Base-by-base conservation (phyloP, 495 filamentous ascomycete genomes). In the Penicillium lividum region DNA sequence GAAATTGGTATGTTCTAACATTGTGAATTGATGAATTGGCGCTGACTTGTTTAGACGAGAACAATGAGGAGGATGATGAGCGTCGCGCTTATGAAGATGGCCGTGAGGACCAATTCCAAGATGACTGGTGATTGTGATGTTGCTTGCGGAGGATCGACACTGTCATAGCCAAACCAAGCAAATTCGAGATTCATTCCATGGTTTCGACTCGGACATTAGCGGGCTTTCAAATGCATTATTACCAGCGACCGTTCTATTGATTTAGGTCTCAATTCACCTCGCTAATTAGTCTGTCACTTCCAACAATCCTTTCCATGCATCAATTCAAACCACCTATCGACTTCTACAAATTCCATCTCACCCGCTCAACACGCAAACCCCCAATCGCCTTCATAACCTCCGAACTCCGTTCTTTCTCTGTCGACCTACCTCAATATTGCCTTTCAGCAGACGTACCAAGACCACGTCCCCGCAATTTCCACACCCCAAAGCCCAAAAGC, bases 261-360 rank as follows among this genome's bases (percentile, higher is more conserved):
- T 33, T 33, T 33, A 6, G 9, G 31, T 22, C 22, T 22, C 22
- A 22, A 22, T 22, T 2, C 22, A 22, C 22, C 22, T 22, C 2
- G 22, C 22, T 22, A 1, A 22, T 10, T 33, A 33, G 31, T n/a
- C n/a, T 33, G 31, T 33, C 31, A 33, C 48, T 76, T 78, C 54
- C 69, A 73, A 68, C 79, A 84, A 86, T 75, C 69, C 69, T 86
- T 73, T 38, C 80, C 80, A 71, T 82, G 72, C 43, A 84, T 51
- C 28, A 83, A 53, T 25, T 68, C 71, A 68, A 80, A 82, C 78
- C 82, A 84, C 9, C 68, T 80, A 53, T 83, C 75, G 49, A 71
- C 57, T 54, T 73, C 67, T 5, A 73, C 76, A 73, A 73, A 84
- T 34, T 63, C 63, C 56, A n/a, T 64, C 66, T 13, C 38, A 40